These are phyloP conservation scores for Vitis hybrid DNA, from an alignment of 177 flowering plant genomes.

Conservation along the genomic window DNA sequence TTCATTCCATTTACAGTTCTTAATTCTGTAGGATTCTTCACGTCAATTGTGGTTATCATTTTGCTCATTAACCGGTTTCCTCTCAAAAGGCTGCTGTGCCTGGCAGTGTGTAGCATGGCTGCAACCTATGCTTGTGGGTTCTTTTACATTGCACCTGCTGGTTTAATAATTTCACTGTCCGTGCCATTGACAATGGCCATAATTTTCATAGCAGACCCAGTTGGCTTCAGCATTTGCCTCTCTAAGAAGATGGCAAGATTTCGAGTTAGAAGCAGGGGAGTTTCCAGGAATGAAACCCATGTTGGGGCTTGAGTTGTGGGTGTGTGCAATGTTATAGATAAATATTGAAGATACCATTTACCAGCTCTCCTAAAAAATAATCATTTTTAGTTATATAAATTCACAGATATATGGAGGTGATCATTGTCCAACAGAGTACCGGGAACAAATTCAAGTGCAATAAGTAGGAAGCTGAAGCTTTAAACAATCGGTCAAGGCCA, in stretches of 20 bases:
- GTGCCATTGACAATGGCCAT: neutral
- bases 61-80: neutral
- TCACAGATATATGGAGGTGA: too few relatives aligned
- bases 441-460: too few relatives aligned
- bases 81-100: neutral
- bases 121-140: neutral
- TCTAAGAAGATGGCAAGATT: neutral
- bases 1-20: neutral
- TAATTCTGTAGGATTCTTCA: neutral
- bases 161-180: too few relatives aligned
- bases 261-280: neutral
- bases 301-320: too few relatives aligned
- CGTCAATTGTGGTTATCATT: neutral
- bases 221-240: neutral
- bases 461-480: too few relatives aligned
- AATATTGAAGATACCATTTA: too few relatives aligned
- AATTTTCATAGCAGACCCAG: neutral
- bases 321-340: too few relatives aligned
- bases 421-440: too few relatives aligned
- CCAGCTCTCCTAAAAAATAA: too few relatives aligned
- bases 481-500: too few relatives aligned
- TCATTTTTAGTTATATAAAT: too few relatives aligned
- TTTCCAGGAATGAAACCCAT: neutral
- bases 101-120: neutral
- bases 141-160: neutral